Evolutionary conservation across 1,284 basidiomycete species (phyloP), one percentile per base, ranked within the genome.

Genomic region (Apiotrichum veenhuisii): DNA sequence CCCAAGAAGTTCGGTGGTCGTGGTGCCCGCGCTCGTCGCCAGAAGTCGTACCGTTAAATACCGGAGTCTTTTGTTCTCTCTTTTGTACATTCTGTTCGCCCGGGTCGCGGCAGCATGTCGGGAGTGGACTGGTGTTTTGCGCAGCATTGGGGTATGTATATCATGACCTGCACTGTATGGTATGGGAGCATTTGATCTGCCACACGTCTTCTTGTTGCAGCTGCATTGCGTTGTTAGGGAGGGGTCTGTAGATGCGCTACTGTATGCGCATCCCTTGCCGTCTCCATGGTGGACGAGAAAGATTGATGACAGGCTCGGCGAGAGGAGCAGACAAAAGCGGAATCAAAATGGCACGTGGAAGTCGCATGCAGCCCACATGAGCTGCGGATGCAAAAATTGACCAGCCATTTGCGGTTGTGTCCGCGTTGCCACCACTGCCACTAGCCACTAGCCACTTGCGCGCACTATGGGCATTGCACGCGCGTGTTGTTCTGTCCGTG

Each of bases 1-100:
- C 95, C 95, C 74, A 98, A 98, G 88, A 98, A 97, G 78, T 95
- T 97, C 78, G 92, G 92, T 85, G 92, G 92, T 83, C 83, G 82
- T 76, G 92, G 92, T 87, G 92, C 92, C 67, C 90, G 91, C 85
- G 89, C 91, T 63, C 89, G 91, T 82, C 87, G 91, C 81, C 91
- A 95, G 82, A 94, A 94, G 80, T 92, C 90, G 85, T 93, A 93
- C 85, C 90, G 90, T 84, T 93, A 85, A 89, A 79, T 73, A 55
- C 38, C 57, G 57, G 57, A 48, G 26, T 30, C 26, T 38, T 46
- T 27, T 25, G 42, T 37, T 45, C 37, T 48, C 20, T 33, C 30
- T 52, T 30, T 5, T 46, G 14, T 45, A 30, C 41, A 10, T 41
- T 15, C 49, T 53, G 52, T 43, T 57, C 49, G 50, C 60, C 56